Conservation (phyloP, 2,329 filamentous ascomycete genomes). For the Microsporum ferrugineum region DNA sequence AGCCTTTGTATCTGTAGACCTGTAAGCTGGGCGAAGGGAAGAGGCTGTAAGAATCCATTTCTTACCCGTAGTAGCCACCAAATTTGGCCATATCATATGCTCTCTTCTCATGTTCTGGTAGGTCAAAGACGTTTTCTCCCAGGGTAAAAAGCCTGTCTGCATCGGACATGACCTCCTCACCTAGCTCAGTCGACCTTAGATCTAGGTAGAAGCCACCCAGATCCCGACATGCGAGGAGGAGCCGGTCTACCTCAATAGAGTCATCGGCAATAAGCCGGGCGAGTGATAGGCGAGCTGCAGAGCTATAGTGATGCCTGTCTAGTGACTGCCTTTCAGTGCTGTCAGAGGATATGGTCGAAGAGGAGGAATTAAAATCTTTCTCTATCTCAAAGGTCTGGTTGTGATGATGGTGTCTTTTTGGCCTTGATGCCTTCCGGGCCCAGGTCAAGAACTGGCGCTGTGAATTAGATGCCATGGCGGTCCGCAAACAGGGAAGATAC, state of each 20-base stretch:
- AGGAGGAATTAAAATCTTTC: not conserved
- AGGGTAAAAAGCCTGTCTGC: slow-evolving; percentile 5
- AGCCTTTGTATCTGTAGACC: slow-evolving; percentile 9
- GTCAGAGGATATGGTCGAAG: not conserved
- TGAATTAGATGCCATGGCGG: slow-evolving; percentile 2
- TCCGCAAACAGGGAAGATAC: not conserved
- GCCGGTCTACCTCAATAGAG: not conserved
- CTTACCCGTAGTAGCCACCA: slow-evolving; percentile 12
- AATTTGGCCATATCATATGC: slow-evolving; percentile 11
- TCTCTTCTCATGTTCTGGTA: slow-evolving; percentile 4
- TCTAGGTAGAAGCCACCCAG: slow-evolving; percentile 12
- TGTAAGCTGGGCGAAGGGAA: not conserved
- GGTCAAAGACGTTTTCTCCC: slow-evolving; percentile 6
- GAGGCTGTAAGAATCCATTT: not conserved
- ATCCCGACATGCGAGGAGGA: slow-evolving; percentile 5
- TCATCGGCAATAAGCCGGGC: slow-evolving; percentile 9
- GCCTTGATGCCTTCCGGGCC: not conserved
- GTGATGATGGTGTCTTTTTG: not conserved
- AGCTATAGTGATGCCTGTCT: not conserved
- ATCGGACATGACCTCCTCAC: slow-evolving; percentile 7
- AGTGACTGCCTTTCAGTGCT: not conserved
- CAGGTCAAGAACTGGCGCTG: not conserved
- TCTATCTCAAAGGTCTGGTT: not conserved
- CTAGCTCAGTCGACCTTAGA: slow-evolving; percentile 6
- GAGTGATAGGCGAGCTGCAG: slow-evolving; percentile 7